A percentile compares a stretch with the other conserved stretches of the same genome.
phyloP scores from a whole-genome alignment of 2,329 filamentous ascomycete species.

The Coniella lustricola region DNA sequence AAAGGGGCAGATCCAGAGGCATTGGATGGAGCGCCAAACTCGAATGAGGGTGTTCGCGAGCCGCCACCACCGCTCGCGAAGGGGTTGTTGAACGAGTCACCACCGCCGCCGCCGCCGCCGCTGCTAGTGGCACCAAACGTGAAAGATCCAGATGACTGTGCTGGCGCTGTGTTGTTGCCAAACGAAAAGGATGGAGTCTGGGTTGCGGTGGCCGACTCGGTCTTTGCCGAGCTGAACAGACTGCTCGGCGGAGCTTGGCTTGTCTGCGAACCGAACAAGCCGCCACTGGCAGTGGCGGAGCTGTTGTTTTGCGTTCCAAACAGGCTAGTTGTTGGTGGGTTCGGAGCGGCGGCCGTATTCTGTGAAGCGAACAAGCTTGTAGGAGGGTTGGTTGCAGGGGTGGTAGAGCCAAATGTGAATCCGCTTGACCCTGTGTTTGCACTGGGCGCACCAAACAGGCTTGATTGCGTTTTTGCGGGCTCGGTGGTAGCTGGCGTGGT shows the following conservation, averaged over 20 bases:
- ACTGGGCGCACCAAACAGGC: constrained; percentile 19
- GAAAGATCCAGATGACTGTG: constrained; percentile 26
- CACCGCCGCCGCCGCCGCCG: constrained; percentile 26
- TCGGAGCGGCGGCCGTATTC: not conserved
- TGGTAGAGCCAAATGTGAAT: constrained; percentile 10
- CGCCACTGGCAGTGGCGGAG: too few relatives aligned
- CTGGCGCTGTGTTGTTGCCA: constrained; percentile 18
- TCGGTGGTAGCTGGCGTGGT: constrained; percentile 7
- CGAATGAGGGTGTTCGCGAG: constrained; percentile 26
- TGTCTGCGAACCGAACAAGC: not conserved
- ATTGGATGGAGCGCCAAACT: constrained; percentile 29
- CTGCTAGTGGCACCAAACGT: constrained; percentile 33
- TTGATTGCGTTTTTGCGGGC: constrained; percentile 15
- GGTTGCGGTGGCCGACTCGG: constrained; percentile 14
- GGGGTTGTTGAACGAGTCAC: constrained; percentile 30
- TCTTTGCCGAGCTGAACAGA: constrained; percentile 15
- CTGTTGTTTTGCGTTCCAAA: too few relatives aligned
- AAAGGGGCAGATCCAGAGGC: constrained; percentile 17
- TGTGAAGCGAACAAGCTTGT: constrained; percentile 18
- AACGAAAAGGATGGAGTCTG: constrained; percentile 18
- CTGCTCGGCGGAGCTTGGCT: not conserved
- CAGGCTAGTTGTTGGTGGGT: too few relatives aligned
- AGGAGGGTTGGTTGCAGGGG: constrained; percentile 1
- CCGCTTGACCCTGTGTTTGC: not conserved
- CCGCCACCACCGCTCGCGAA: constrained; percentile 27